Base-by-base conservation (phyloP, 208 protist genomes). In the Trypanosoma congolense region DNA sequence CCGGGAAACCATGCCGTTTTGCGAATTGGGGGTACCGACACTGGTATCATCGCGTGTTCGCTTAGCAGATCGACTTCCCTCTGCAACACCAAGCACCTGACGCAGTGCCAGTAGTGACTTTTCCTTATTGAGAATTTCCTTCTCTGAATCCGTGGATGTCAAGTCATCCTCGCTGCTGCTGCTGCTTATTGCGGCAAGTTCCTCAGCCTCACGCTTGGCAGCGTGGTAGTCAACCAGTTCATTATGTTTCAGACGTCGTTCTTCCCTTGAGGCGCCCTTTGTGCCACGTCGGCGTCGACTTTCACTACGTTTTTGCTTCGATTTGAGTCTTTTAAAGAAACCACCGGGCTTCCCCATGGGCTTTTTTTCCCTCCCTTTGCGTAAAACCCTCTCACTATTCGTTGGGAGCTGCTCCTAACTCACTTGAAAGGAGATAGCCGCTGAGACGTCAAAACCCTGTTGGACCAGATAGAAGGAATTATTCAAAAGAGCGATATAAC, bases 251-350 rank as follows among this genome's bases (percentile, higher is more conserved):
- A 54, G 65, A 9, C 63, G 56, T 2, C 86, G 70, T 8, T 87
- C 82, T 49, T 93, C 82, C 54, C 84, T 87, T 22, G 74, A 85
- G 28, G 82, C 81, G 5, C 86, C 86, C 45, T 85, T 93, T 16
- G 86, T 90, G 9, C 86, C 86, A 22, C 86, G 81, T 31, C 77
- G 61, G 1, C 51, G 61, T 35, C 68, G 65, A 22, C 70, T 74
- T 2, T 65, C 73, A 18, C 54, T 33, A 22, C 69, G 69, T 48
- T 78, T 75, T 61, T 93, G 74, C 65, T 90, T 89, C 22, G 76
- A 71, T 65, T 88, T 87, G 2, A 93, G 68, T 44, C 69, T 56
- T 61, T 87, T 87, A 58, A 93, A 93, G 65, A 93, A 93, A 1
- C 86, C 86, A 21, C 79, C 82, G 0, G 81, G 74, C 36, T 84